These are phyloP conservation scores for Trichoderma reesei DNA, from an alignment of 495 filamentous ascomycete genomes.

Conservation along the genomic window DNA sequence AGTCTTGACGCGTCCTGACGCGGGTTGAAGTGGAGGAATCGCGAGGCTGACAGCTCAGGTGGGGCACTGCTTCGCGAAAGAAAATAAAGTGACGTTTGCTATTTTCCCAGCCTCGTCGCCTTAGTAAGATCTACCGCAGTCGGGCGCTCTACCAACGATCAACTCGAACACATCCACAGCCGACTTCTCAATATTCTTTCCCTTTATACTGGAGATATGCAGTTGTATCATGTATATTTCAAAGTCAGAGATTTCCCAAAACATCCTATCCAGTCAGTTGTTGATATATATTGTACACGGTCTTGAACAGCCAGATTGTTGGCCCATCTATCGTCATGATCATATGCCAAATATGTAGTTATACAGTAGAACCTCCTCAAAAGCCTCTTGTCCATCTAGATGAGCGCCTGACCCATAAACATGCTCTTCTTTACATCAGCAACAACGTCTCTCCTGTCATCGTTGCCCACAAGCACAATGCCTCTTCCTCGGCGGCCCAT, in stretches of 20 bases:
- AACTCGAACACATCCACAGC: too few species aligned
- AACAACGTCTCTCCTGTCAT: slow-evolving; percentile 82
- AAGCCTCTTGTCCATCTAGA: slow-evolving; percentile 34
- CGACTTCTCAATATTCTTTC: too few species aligned
- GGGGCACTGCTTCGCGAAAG: not conserved
- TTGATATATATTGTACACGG: not conserved
- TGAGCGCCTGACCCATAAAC: slow-evolving; percentile 82
- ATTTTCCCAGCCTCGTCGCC: too few species aligned
- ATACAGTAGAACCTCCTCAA: not conserved
- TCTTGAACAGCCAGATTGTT: not conserved
- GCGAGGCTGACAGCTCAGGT: not conserved
- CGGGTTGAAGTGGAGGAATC: slow-evolving; percentile 1
- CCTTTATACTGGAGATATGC: too few species aligned
- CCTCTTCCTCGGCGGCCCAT: slow-evolving; percentile 89
- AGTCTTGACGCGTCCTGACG: slow-evolving; percentile 3
- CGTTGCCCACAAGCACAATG: slow-evolving; percentile 79
- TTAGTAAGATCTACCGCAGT: too few species aligned
- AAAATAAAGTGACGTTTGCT: not conserved
- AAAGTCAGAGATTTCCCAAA: not conserved
- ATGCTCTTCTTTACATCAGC: slow-evolving; percentile 89
- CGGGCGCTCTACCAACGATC: too few species aligned
- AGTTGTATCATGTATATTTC: not conserved
- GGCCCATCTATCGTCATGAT: not conserved
- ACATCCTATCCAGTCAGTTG: not conserved
- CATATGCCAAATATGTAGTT: not conserved